A percentile compares a stretch with the other conserved stretches of the same genome.
These are phyloP conservation scores for Thalia dealbata DNA, from an alignment of 176 grass and related monocot species.

Conservation along the genomic window DNA sequence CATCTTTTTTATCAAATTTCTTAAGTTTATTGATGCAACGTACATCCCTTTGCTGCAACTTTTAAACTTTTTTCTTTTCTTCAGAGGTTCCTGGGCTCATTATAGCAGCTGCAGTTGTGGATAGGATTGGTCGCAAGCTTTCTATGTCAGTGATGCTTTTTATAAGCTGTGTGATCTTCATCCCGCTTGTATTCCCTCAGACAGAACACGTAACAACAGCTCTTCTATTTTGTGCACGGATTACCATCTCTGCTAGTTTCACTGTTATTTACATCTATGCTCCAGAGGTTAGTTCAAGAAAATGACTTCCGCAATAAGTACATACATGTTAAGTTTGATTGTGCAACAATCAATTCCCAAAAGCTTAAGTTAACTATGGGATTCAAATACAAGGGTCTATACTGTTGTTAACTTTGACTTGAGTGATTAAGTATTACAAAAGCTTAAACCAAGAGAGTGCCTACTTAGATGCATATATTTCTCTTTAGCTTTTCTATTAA, in stretches of 20 bases:
- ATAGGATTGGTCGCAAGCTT: slow-evolving; percentile 73
- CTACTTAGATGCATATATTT: no score
- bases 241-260: slow-evolving; percentile 82
- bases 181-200: slow-evolving; percentile 68
- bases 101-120: slow-evolving; percentile 66
- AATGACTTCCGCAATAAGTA: background rate
- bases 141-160: slow-evolving; percentile 94
- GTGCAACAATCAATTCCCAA: no score
- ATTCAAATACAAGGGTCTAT: no score
- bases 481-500: background rate
- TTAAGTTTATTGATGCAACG: background rate
- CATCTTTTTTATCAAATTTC: background rate
- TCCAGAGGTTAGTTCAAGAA: slow-evolving; percentile 59
- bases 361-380: no score
- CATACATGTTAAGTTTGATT: background rate
- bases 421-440: no score
- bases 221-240: slow-evolving; percentile 67
- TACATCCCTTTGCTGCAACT: background rate
- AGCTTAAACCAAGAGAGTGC: no score
- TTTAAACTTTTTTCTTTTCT: slow-evolving; percentile 20
- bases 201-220: slow-evolving; percentile 47
- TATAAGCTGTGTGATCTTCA: slow-evolving; percentile 58
- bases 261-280: slow-evolving; percentile 91
- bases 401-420: no score
- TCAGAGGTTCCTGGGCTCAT: slow-evolving; percentile 85